These are phyloP conservation scores for Fraxinus quadrangulata DNA, from an alignment of 257 asterid genomes.

Conservation along the genomic window DNA sequence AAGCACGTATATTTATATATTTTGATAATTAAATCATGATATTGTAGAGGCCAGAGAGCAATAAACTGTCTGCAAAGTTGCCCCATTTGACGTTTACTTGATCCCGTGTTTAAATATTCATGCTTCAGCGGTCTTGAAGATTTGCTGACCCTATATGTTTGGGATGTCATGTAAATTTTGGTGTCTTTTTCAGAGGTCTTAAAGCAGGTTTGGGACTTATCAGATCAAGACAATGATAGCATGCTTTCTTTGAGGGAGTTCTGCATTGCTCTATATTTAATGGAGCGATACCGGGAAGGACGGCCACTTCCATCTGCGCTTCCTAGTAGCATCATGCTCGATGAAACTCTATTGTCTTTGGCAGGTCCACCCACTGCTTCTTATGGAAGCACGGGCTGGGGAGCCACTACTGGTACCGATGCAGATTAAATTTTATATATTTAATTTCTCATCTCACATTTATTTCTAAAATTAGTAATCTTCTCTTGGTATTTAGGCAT, in stretches of 20 bases:
- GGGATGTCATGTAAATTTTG: conserved; percentile 25
- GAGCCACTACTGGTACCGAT: conserved; percentile 59
- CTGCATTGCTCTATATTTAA: conserved; percentile 80
- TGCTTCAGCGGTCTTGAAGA: conserved; percentile 2
- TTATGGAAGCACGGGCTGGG: conserved; percentile 71
- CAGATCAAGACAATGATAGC: conserved; percentile 96
- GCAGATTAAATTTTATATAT: conserved; percentile 24
- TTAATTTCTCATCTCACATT: conserved; percentile 13
- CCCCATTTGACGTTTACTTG: conserved; percentile 5
- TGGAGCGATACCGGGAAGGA: conserved; percentile 96
- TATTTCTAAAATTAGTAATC: conserved; percentile 18
- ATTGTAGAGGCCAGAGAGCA: background rate
- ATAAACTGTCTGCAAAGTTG: background rate
- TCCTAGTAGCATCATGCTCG: conserved; percentile 86
- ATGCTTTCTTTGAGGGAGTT: conserved; percentile 97
- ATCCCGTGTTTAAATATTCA: background rate
- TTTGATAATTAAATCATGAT: background rate
- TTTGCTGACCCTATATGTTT: background rate
- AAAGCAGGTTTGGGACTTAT: conserved; percentile 97
- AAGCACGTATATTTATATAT: background rate
- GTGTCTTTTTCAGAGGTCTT: conserved; percentile 70
- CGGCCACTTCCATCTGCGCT: conserved; percentile 66
- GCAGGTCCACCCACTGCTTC: conserved; percentile 79
- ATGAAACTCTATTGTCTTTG: conserved; percentile 69
- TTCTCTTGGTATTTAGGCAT: conserved; percentile 47